Base-by-base conservation (phyloP, 164 flowering plant genomes). In the Aristolochia californica region DNA sequence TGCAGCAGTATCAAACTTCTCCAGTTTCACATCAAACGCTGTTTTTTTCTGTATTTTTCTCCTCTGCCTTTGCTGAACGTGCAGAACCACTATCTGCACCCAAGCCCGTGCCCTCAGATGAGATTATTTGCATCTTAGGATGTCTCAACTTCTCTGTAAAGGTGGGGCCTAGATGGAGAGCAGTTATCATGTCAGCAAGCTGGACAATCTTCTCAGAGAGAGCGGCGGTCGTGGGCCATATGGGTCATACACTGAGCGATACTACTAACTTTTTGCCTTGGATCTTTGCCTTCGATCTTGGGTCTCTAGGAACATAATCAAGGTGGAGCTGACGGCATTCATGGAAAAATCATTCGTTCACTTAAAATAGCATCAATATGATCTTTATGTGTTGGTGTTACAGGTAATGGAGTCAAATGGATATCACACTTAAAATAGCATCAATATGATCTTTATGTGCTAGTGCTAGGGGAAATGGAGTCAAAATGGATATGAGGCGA, bases 221-320 rank as follows among this genome's bases (percentile, higher is more conserved):
- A 51, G n/a, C n/a, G 90, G 84, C 1, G 88, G 81, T 55, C 72
- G 79, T 14, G 93, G 93, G 57, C 95, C 95, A 70, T 87, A 89
- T 28, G 95, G 95, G 58, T 87, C 81, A 67, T 89, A 89, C 45
- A 78, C 62, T 2, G 74, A 59, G 2, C 95, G 97, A 57, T 79
- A 82, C 58, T 80, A 87, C 79, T 87, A 83, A 44, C 57, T 81
- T 53, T 57, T 75, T 13, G 88, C 90, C 71, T 82, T 83, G 48
- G 80, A 47, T n/a, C n/a, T n/a, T n/a, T n/a, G n/a, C n/a, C n/a
- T n/a, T n/a, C n/a, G n/a, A n/a, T n/a, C 76, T 76, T 47, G 87
- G 81, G 68, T 80, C 89, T 58, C 83, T 66, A 13, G 87, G 87
- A 55, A 71, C 84, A 75, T 78, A 78, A 59, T 85, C 84, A 55